phyloP scores from a whole-genome alignment of 257 asterid species.

The Fraxinus pennsylvanica region DNA sequence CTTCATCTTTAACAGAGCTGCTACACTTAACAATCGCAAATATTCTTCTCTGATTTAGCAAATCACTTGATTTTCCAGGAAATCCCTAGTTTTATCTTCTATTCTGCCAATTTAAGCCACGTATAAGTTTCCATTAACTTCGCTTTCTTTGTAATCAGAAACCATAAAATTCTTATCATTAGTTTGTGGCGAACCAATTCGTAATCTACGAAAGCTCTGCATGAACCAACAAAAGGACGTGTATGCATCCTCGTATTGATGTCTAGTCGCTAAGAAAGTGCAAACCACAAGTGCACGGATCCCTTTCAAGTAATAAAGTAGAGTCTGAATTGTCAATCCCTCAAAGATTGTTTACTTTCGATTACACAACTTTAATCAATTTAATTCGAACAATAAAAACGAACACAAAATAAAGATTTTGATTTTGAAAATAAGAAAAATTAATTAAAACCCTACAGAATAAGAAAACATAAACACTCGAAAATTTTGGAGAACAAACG shows the following conservation, averaged over 20 bases:
- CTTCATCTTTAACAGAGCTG: conserved; percentile 25
- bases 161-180: conserved; percentile 38
- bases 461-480: too few species aligned
- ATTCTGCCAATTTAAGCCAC: conserved; percentile 27
- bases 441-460: too few species aligned
- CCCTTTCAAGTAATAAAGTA: too few species aligned
- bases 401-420: too few species aligned
- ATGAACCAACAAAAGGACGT: conserved; percentile 20
- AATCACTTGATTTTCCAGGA: conserved; percentile 25
- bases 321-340: too few species aligned
- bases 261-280: neutral
- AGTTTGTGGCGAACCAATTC: conserved; percentile 69
- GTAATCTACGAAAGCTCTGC: conserved; percentile 69
- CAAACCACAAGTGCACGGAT: too few species aligned
- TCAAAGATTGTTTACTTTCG: too few species aligned
- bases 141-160: conserved; percentile 31
- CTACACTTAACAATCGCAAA: conserved; percentile 29
- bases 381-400: too few species aligned
- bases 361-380: too few species aligned
- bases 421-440: too few species aligned
- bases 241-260: conserved; percentile 14
- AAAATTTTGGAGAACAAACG: too few species aligned
- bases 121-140: conserved; percentile 22
- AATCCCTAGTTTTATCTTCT: conserved; percentile 25
- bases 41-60: conserved; percentile 22